Percentiles rank a stretch among this genome's conserved stretches.
Conservation (phyloP, 495 filamentous ascomycete genomes). For the Penicillium cataractarum region DNA sequence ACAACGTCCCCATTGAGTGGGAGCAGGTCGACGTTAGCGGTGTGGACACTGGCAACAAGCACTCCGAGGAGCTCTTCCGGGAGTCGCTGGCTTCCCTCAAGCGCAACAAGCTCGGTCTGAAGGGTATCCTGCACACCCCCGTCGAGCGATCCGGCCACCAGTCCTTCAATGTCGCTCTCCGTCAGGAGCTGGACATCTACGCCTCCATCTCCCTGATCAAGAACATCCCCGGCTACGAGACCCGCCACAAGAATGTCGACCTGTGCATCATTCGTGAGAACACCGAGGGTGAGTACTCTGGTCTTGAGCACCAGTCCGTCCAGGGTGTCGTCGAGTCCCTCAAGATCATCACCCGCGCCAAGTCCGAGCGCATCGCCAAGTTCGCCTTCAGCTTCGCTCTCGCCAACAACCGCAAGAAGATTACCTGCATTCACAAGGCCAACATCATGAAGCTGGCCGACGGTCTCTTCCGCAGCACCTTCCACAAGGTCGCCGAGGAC, state of each 20-base stretch:
- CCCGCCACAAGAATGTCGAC: conserved; percentile 94
- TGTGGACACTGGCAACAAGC: conserved; percentile 81
- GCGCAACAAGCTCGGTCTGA: conserved; percentile 97
- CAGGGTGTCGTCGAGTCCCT: conserved; percentile 96
- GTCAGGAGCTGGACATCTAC: conserved; percentile 99
- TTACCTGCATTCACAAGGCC: conserved; percentile 99
- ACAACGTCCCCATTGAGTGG: conserved; percentile 98
- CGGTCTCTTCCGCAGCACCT: conserved; percentile 96
- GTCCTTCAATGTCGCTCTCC: conserved; percentile 98
- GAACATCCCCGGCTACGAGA: conserved; percentile 98
- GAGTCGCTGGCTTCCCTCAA: conserved; percentile 93
- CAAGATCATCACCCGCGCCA: conserved; percentile 98
- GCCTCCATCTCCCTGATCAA: conserved; percentile 97
- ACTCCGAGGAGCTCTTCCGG: conserved; percentile 91
- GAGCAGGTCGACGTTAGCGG: conserved; percentile 97
- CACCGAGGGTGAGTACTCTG: conserved; percentile 99
- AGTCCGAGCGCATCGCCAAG: conserved; percentile 97
- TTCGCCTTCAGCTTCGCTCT: conserved; percentile 97
- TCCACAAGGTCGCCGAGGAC: conserved; percentile 88
- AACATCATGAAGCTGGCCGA: conserved; percentile 99
- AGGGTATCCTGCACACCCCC: conserved; percentile 95
- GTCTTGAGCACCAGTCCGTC: conserved; percentile 97
- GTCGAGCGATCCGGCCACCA: conserved; percentile 97
- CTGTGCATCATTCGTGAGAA: conserved; percentile 99
- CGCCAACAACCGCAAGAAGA: conserved; percentile 97